Conservation (phyloP, 768 basidiomycete genomes). For the Lentinus brumalis region DNA sequence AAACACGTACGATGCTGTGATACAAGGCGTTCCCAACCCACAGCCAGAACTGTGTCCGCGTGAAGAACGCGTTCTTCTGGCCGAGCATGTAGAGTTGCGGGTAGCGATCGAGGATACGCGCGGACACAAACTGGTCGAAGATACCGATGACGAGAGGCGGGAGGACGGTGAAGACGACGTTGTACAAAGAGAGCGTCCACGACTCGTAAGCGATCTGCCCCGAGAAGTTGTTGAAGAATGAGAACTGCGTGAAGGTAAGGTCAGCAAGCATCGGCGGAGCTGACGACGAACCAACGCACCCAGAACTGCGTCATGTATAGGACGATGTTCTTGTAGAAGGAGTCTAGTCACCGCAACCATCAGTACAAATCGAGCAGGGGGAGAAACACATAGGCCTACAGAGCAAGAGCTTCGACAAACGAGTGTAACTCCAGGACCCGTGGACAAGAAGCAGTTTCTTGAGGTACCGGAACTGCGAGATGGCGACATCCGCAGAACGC, state of each 20-base stretch:
- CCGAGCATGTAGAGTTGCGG: constrained; percentile 95
- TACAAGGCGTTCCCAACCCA: constrained; percentile 90
- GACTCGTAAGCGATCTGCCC: constrained; percentile 99
- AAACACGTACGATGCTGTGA: constrained; percentile 73
- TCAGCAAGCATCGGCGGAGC: constrained; percentile 1
- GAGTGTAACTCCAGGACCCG: constrained; percentile 97
- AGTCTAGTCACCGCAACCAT: constrained; percentile 52
- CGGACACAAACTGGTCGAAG: constrained; percentile 98
- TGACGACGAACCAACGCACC: constrained; percentile 50
- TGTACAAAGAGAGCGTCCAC: constrained; percentile 97
- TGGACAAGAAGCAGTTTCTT: constrained; percentile 96
- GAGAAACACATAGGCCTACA: constrained; percentile 55
- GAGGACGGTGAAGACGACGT: constrained; percentile 93
- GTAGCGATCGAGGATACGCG: constrained; percentile 93
- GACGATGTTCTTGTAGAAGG: constrained; percentile 98
- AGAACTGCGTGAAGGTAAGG: constrained; percentile 58
- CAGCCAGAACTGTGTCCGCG: constrained; percentile 87
- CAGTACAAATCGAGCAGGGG: neutral
- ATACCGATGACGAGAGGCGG: constrained; percentile 97
- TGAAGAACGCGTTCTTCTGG: constrained; percentile 93
- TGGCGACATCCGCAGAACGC: constrained; percentile 94
- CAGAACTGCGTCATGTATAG: constrained; percentile 99
- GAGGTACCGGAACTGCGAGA: constrained; percentile 94
- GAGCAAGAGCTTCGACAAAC: constrained; percentile 92
- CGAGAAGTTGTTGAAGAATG: constrained; percentile 99